Evolutionary conservation across 805 yeast species (phyloP).

Genomic region (Candida arabinofermentans): DNA sequence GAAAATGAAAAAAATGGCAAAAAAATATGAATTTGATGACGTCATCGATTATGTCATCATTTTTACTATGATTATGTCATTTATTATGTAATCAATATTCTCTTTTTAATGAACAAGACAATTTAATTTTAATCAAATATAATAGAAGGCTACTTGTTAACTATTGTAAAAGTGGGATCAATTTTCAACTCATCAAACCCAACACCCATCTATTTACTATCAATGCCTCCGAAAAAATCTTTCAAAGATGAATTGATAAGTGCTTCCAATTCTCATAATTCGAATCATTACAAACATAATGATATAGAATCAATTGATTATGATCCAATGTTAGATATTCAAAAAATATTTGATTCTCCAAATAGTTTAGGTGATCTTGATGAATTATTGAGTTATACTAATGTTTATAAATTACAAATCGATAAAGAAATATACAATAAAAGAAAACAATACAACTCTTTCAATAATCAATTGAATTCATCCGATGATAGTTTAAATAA

Average conservation of each 20-base stretch:
- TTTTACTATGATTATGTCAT: no score
- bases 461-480: constrained; percentile 15
- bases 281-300: neutral
- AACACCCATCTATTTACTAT: no score
- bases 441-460: constrained; percentile 31
- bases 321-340: constrained; percentile 51
- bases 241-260: constrained; percentile 23
- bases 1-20: no score
- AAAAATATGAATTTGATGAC: no score
- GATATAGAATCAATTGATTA: constrained; percentile 38
- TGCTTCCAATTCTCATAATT: constrained; percentile 14
- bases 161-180: no score
- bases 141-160: no score
- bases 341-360: constrained; percentile 47
- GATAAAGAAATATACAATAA: constrained; percentile 40
- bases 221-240: constrained; percentile 13
- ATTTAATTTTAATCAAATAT: no score
- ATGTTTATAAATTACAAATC: constrained; percentile 46
- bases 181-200: no score
- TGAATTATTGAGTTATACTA: constrained; percentile 44
- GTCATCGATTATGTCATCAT: no score
- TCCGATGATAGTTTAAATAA: constrained; percentile 23
- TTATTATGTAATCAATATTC: no score
- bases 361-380: constrained; percentile 49
- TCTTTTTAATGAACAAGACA: no score